Conservation (phyloP, 768 basidiomycete species). For the Mycena vulgaris region DNA sequence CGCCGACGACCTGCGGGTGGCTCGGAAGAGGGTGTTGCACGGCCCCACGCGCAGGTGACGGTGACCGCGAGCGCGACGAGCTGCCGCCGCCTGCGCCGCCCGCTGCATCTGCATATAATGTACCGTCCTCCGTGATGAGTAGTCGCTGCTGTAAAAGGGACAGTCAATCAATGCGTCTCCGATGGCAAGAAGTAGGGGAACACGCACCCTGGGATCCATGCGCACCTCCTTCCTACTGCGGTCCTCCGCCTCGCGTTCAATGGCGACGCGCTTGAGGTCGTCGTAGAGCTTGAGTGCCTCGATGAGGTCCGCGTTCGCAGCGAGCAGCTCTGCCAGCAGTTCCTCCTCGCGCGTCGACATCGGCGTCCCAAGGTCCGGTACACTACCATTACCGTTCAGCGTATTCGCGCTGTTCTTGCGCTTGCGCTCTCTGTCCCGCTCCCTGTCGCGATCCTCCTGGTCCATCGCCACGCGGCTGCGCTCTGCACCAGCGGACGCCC, state of each 20-base stretch:
- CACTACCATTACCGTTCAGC: conserved; percentile 42
- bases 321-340: conserved; percentile 13
- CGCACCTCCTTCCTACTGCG: conserved; percentile 25
- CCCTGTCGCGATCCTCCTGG: conserved; percentile 59
- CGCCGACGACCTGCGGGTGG: conserved; percentile 20
- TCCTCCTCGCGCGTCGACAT: conserved; percentile 49
- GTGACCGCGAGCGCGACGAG: conserved; percentile 59
- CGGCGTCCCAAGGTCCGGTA: conserved; percentile 69
- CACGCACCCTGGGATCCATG: conserved; percentile 75
- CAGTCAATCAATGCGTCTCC: not conserved
- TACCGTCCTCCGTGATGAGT: conserved; percentile 55
- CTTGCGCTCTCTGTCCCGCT: conserved; percentile 41
- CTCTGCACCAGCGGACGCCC: conserved; percentile 90
- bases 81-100: conserved; percentile 45
- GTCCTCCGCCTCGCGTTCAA: conserved; percentile 21
- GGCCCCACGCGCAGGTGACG: conserved; percentile 39
- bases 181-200: not conserved
- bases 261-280: conserved; percentile 21
- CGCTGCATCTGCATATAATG: conserved; percentile 49
- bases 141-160: conserved; percentile 48
- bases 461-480: conserved; percentile 46
- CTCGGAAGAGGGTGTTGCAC: conserved; percentile 16
- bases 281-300: conserved; percentile 27
- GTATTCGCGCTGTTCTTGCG: conserved; percentile 41
- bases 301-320: conserved; percentile 25